Percentiles rank a stretch among this genome's conserved stretches.
Evolutionary conservation across 2,329 filamentous ascomycete genomes (phyloP).

Genomic region (Cladosporium austrohemisphaericum): DNA sequence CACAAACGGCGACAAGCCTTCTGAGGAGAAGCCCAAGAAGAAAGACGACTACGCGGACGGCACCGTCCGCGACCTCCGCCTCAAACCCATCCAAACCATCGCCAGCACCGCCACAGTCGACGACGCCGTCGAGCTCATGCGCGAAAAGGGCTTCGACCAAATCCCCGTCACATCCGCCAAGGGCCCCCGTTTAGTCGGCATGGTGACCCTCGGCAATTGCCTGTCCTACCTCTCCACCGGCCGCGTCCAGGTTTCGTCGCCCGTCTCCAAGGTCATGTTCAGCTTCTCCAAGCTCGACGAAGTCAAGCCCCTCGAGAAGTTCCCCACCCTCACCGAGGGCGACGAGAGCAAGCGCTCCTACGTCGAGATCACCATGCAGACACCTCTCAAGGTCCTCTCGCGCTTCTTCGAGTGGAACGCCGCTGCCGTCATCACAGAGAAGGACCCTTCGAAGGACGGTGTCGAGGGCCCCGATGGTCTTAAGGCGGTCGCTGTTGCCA

Average conservation of each 20-base stretch:
- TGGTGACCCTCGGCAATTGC: slow-evolving; percentile 92
- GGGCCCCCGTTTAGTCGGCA: slow-evolving; percentile 69
- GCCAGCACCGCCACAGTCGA: slow-evolving; percentile 67
- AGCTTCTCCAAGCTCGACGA: slow-evolving; percentile 85
- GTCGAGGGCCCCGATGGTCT: slow-evolving; percentile 40
- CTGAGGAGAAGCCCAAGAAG: slow-evolving; percentile 14
- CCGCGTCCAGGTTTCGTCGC: slow-evolving; percentile 68
- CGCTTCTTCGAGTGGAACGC: slow-evolving; percentile 98
- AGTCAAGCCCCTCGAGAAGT: slow-evolving; percentile 81
- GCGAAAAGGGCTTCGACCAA: slow-evolving; percentile 96
- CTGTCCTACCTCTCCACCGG: slow-evolving; percentile 85
- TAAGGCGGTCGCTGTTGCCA: slow-evolving; percentile 86
- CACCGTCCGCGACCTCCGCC: slow-evolving; percentile 75
- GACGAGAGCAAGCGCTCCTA: slow-evolving; percentile 60
- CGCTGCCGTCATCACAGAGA: slow-evolving; percentile 88
- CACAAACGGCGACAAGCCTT: slow-evolving; percentile 7
- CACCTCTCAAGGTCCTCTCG: slow-evolving; percentile 75
- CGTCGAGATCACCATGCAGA: slow-evolving; percentile 91
- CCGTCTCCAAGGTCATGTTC: slow-evolving; percentile 91
- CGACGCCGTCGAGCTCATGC: slow-evolving; percentile 95
- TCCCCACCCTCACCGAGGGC: slow-evolving; percentile 48
- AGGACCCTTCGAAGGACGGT: slow-evolving; percentile 42
- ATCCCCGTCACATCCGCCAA: slow-evolving; percentile 77
- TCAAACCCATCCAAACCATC: slow-evolving; percentile 92
- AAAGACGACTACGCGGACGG: slow-evolving; percentile 71